These are phyloP conservation scores for Viridothelium virens DNA, from an alignment of 495 filamentous ascomycete species.

Conservation along the genomic window DNA sequence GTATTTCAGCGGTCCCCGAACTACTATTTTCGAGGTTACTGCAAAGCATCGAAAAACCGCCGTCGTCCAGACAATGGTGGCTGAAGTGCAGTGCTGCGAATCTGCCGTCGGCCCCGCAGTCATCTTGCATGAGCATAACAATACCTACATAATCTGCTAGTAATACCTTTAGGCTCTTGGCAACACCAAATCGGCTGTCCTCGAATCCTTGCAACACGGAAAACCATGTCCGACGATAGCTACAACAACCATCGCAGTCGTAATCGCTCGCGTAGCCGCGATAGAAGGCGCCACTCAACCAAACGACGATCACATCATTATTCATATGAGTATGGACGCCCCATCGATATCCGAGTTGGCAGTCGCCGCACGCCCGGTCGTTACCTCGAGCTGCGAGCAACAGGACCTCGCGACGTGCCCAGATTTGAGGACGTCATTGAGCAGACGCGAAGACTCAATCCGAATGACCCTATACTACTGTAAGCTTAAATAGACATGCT, in stretches of 20 bases:
- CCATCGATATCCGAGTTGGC: constrained; percentile 23
- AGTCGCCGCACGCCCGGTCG: constrained; percentile 19
- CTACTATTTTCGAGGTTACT: too few species aligned
- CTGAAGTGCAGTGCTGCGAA: too few species aligned
- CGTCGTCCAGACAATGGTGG: too few species aligned
- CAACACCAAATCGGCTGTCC: not conserved
- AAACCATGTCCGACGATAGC: constrained; percentile 8
- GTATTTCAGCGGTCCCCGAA: too few species aligned
- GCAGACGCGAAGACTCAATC: constrained; percentile 12
- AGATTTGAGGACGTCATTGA: constrained; percentile 23
- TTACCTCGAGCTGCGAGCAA: constrained; percentile 22
- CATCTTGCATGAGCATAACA: too few species aligned
- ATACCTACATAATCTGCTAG: too few species aligned
- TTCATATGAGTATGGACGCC: not conserved
- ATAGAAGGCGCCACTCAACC: not conserved
- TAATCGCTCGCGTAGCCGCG: constrained; percentile 7
- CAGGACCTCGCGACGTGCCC: constrained; percentile 22
- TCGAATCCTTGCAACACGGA: not conserved
- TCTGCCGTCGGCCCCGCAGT: too few species aligned
- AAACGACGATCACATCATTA: constrained; percentile 4
- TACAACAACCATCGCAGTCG: not conserved
- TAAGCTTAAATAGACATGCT: constrained; percentile 15
- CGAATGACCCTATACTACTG: constrained; percentile 1
- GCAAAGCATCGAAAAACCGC: too few species aligned
- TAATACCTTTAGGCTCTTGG: too few species aligned